phyloP scores from a whole-genome alignment of 441 rosid genomes.

The Erysimum pusillum region DNA sequence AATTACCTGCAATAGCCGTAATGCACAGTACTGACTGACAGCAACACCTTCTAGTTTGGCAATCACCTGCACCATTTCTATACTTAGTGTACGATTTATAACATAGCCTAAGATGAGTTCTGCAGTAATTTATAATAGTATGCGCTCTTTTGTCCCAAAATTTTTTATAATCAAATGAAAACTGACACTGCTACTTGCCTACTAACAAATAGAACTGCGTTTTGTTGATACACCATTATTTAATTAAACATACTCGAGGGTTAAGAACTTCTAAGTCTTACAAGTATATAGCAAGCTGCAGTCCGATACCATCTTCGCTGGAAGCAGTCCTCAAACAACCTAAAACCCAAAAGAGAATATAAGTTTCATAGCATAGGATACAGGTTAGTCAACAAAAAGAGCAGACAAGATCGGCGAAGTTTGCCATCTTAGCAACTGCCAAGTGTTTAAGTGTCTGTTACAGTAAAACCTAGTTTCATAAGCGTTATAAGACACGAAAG shows the following conservation, averaged over 20 bases:
- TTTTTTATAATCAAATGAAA: background rate
- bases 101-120: constrained; percentile 4
- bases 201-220: constrained; percentile 16
- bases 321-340: constrained; percentile 99
- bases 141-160: background rate
- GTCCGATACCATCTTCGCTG: constrained; percentile 99
- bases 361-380: constrained; percentile 29
- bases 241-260: constrained; percentile 24
- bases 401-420: too few species aligned
- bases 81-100: constrained; percentile 19
- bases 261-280: constrained; percentile 54
- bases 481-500: background rate
- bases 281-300: constrained; percentile 98
- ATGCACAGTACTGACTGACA: constrained; percentile 96
- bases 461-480: constrained; percentile 10
- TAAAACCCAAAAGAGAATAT: constrained; percentile 47
- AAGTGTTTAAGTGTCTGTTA: constrained; percentile 14
- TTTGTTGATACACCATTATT: constrained; percentile 18
- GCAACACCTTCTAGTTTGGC: constrained; percentile 99
- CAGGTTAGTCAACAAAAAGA: too few species aligned
- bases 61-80: constrained; percentile 70
- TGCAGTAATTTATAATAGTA: background rate
- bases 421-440: background rate
- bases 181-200: constrained; percentile 1
- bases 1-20: constrained; percentile 89